Conservation (phyloP, 163 green algal species). For the Volvox carteri region DNA sequence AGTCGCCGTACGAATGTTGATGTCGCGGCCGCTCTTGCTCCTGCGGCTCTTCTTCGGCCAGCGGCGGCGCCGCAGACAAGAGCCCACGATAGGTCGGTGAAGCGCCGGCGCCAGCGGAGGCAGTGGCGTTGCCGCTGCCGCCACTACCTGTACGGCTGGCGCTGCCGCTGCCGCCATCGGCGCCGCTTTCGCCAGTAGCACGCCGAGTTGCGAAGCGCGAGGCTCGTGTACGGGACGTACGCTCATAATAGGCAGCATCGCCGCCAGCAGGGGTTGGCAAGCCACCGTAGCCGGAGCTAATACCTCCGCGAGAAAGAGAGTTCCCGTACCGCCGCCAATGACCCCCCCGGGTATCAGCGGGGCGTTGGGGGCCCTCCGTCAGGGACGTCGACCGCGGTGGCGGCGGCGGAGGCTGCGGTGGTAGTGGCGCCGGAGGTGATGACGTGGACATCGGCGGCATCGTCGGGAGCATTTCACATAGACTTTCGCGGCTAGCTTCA, state of each 20-base stretch:
- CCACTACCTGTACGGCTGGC: no score
- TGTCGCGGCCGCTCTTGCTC: background rate
- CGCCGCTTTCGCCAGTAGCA: background rate
- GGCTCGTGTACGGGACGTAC: background rate
- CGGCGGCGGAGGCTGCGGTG: background rate
- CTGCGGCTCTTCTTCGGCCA: background rate
- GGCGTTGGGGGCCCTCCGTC: no score
- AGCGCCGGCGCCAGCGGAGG: no score
- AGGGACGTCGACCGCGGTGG: background rate
- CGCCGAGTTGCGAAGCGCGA: background rate
- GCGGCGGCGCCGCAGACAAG: no score
- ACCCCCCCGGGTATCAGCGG: background rate
- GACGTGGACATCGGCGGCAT: background rate
- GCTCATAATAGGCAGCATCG: background rate
- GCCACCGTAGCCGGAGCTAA: background rate
- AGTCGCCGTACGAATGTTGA: no score
- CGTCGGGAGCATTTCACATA: background rate
- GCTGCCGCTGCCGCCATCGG: background rate
- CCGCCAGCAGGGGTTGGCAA: background rate
- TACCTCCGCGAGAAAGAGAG: background rate
- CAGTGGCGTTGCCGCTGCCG: no score
- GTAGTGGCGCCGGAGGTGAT: background rate
- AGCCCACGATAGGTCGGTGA: no score
- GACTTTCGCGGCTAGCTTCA: background rate
- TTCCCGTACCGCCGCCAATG: background rate